Percentiles rank a stretch among this genome's conserved stretches.
Conservation (phyloP, 2,329 filamentous ascomycete species). For the Scopulariopsis brevicaulis region DNA sequence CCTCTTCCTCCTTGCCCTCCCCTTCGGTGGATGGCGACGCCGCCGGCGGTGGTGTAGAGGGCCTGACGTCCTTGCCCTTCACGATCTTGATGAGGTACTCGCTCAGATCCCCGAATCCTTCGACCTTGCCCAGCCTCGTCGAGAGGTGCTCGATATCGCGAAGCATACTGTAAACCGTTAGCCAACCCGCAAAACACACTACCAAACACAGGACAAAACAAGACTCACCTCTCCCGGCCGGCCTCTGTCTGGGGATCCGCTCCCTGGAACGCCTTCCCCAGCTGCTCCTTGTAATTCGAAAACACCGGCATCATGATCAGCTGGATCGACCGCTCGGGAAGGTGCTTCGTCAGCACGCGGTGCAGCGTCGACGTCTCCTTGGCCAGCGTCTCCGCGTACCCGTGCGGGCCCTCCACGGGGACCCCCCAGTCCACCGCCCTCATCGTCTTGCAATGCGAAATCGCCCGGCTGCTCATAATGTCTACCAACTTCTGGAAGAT, state of each 20-base stretch:
- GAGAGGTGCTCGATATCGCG: constrained; percentile 66
- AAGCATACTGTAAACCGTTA: constrained; percentile 49
- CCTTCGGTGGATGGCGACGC: constrained; percentile 2
- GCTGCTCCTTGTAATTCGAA: constrained; percentile 67
- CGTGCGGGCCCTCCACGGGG: constrained; percentile 32
- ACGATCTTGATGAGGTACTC: constrained; percentile 56
- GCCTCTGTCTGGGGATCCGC: constrained; percentile 52
- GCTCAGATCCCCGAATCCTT: constrained; percentile 67
- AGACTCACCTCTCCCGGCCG: constrained; percentile 59
- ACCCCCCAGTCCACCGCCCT: constrained; percentile 59
- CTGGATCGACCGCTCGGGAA: constrained; percentile 63
- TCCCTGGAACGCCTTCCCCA: constrained; percentile 58
- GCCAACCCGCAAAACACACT: not conserved
- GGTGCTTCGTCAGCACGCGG: constrained; percentile 69
- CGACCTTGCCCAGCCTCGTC: constrained; percentile 60
- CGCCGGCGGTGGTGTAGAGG: constrained; percentile 9
- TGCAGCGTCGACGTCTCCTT: constrained; percentile 82
- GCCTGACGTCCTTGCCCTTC: constrained; percentile 40
- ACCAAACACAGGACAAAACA: not conserved
- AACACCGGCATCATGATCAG: constrained; percentile 86
- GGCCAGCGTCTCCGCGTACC: constrained; percentile 77
- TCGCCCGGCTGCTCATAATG: constrained; percentile 74
- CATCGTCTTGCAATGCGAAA: constrained; percentile 63
- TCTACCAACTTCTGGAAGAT: constrained; percentile 91
- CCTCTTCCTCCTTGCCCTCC: constrained; percentile 9